phyloP scores from a whole-genome alignment of 176 grass and related monocot species.

The Carex kokanica region DNA sequence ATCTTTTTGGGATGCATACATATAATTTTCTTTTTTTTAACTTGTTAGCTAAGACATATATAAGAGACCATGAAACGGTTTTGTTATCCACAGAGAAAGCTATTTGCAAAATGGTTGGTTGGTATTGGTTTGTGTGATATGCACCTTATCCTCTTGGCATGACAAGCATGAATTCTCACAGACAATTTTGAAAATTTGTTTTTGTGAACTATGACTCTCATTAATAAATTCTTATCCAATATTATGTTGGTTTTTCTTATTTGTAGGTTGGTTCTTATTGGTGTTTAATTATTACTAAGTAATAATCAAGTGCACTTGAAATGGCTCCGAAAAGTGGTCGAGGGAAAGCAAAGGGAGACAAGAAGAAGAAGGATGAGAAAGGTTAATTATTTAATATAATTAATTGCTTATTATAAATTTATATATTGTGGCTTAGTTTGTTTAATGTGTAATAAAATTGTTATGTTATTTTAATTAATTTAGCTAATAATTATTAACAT shows the following conservation, averaged over 20 bases:
- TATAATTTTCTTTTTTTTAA: not conserved
- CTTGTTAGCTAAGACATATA: not conserved
- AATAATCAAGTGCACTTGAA: not conserved
- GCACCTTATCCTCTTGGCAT: slow-evolving; percentile 28
- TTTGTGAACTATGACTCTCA: not conserved
- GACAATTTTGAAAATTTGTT: not conserved
- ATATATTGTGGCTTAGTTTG: not conserved
- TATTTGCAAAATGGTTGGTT: slow-evolving; percentile 29
- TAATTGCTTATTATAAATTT: not conserved
- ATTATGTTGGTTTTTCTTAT: not conserved
- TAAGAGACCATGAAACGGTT: slow-evolving; percentile 7
- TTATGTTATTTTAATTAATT: not conserved
- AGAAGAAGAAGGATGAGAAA: slow-evolving; percentile 99
- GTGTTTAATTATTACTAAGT: slow-evolving; percentile 2
- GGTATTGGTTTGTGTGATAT: slow-evolving; percentile 17
- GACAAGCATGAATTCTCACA: not conserved
- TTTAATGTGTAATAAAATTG: not conserved
- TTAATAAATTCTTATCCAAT: slow-evolving; percentile 9
- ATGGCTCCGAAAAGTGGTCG: slow-evolving; percentile 95
- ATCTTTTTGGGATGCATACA: not conserved
- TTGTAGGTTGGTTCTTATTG: slow-evolving; percentile 1
- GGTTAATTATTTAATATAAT: slow-evolving; percentile 25
- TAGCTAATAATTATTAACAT: not conserved
- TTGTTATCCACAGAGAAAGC: slow-evolving; percentile 19
- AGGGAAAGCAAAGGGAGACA: slow-evolving; percentile 82